Evolutionary conservation across 1,139 yeast genomes (phyloP).

Genomic region (Kodamaea sp.): DNA sequence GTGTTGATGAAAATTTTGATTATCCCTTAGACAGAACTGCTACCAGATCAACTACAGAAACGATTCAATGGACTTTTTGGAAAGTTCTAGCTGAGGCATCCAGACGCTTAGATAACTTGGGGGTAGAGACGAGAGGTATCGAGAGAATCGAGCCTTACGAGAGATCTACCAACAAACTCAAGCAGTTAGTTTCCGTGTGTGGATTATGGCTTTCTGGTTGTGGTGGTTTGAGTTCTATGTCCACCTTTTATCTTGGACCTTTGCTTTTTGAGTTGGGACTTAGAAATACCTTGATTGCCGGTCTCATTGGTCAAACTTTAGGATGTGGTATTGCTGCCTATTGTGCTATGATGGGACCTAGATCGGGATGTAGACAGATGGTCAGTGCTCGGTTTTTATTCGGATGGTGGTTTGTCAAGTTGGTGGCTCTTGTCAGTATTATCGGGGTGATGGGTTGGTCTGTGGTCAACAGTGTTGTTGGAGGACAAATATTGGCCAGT

Average conservation of each 20-base stretch:
- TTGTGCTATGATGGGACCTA: constrained; percentile 82
- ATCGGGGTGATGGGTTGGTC: constrained; percentile 87
- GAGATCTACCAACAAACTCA: constrained; percentile 50
- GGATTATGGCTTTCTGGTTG: constrained; percentile 86
- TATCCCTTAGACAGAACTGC: background rate
- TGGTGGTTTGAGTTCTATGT: constrained; percentile 84
- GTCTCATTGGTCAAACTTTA: constrained; percentile 59
- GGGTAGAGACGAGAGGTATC: constrained; percentile 81
- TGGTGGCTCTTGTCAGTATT: constrained; percentile 67
- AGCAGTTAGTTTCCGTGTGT: constrained; percentile 58
- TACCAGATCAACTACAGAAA: background rate
- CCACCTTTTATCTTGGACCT: constrained; percentile 76
- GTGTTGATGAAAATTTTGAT: background rate
- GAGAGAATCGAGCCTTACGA: constrained; percentile 74
- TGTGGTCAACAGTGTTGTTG: constrained; percentile 78
- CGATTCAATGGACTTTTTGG: constrained; percentile 5
- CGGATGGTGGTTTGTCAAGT: constrained; percentile 81
- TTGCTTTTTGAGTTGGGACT: constrained; percentile 67
- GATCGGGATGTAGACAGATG: constrained; percentile 86
- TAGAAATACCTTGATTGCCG: constrained; percentile 59
- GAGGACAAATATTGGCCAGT: constrained; percentile 76
- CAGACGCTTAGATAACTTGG: constrained; percentile 37
- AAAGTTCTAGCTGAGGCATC: constrained; percentile 15
- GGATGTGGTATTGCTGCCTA: constrained; percentile 81
- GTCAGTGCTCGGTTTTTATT: constrained; percentile 75